Evolutionary conservation across 2,329 filamentous ascomycete genomes (phyloP), one percentile per base, ranked within the genome.

Genomic region (Podosphaera fusca): DNA sequence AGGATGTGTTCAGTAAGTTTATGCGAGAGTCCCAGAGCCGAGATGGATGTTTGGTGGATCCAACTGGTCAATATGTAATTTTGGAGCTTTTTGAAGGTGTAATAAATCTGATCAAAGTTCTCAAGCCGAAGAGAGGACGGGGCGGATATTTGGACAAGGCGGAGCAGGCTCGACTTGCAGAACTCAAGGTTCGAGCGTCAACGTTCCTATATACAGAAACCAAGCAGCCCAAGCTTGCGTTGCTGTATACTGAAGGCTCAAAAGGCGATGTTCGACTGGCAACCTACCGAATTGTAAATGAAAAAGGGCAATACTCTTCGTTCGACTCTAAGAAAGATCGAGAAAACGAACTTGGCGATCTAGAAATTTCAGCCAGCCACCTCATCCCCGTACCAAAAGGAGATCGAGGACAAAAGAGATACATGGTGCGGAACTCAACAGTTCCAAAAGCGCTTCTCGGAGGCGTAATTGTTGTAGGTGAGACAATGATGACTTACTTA

Each of bases 11-110:
- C 36, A 78, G 82, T 64, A 75, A 72, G 42, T 75, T 80, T 59
- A 78, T 82, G 76, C 74, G 87, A 56, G 85, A 94, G 65, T 83
- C 84, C 6, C 85, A 90, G 68, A 89, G 85, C 59, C 83, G 85
- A 62, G 86, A 94, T 69, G 77, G 85, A 64, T 90, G 86, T 63
- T 74, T 89, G 60, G 81, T 95, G 4, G 90, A 96, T 67, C 88
- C 88, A 0, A 84, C 82, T 0, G 82, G 84, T 5, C 72, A 74
- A 31, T 82, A 80, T 67, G 74, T 85, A 73, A 79, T 78, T 2
- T 66, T 85, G 60, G 80, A 85, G 65, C 71, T 84, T 6, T 84
- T 81, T 60, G 81, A 85, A 65, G 82, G 82, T 14, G 75, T 85
- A 4, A 72, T 85, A 38, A 81, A 78, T 10, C 73, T 84, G 10